A percentile compares a stretch with the other conserved stretches of the same genome.
Conservation (phyloP, 495 filamentous ascomycete species). For the Extremus antarcticus region DNA sequence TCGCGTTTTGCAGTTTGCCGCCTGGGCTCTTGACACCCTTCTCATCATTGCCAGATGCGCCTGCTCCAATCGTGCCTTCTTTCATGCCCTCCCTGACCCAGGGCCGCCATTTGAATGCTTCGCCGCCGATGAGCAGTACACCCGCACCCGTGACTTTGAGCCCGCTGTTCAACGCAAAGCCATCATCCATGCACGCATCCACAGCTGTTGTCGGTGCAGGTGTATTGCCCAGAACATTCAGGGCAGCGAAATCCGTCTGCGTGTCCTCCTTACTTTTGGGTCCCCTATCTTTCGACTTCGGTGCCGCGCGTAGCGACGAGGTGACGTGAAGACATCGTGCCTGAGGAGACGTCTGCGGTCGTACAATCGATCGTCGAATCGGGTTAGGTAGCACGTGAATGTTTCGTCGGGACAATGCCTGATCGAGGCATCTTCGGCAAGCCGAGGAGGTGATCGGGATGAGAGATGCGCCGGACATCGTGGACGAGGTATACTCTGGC, state of each 20-base stretch:
- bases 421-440: neutral
- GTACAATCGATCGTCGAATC: neutral
- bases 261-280: constrained; percentile 49
- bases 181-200: constrained; percentile 65
- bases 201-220: constrained; percentile 69
- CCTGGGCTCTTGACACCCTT: constrained; percentile 25
- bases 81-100: constrained; percentile 40
- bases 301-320: constrained; percentile 9
- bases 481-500: neutral
- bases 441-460: neutral
- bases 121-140: constrained; percentile 69
- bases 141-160: constrained; percentile 51
- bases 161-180: constrained; percentile 74
- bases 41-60: constrained; percentile 19
- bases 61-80: constrained; percentile 25
- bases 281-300: constrained; percentile 44
- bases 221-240: constrained; percentile 71
- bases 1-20: constrained; percentile 49
- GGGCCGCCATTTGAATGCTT: constrained; percentile 80
- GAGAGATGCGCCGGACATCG: neutral
- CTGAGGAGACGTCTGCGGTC: neutral
- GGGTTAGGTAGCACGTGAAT: neutral
- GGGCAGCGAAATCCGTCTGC: constrained; percentile 59
- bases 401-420: neutral
- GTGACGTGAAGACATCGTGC: constrained; percentile 5